These are phyloP conservation scores for Mediolabrus comicus DNA, from an alignment of 108 stramenopile species.

Conservation along the genomic window DNA sequence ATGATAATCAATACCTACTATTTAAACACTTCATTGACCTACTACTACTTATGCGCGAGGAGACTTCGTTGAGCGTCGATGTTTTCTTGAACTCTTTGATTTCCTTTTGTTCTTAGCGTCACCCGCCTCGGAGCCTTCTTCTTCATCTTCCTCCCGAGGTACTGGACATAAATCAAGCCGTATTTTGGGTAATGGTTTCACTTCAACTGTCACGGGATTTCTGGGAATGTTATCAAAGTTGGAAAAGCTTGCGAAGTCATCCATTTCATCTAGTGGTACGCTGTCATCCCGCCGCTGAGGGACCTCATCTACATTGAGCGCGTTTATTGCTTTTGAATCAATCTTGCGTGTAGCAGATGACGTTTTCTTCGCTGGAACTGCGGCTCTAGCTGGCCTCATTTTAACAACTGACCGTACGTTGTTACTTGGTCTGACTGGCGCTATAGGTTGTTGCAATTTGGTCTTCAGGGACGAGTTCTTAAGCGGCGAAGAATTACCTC, in stretches of 20 bases:
- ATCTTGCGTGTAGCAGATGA: constrained; percentile 26
- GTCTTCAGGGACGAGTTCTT: background rate
- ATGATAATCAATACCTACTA: too few relatives aligned
- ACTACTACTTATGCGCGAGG: background rate
- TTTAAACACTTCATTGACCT: too few relatives aligned
- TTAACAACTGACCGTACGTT: background rate
- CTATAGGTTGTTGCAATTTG: background rate
- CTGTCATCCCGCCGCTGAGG: constrained; percentile 1
- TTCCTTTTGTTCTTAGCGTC: constrained; percentile 38
- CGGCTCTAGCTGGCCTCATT: background rate
- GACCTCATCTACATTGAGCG: background rate
- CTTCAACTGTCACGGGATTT: constrained; percentile 77
- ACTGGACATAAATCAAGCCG: constrained; percentile 84
- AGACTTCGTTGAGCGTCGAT: constrained; percentile 18
- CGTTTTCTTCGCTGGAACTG: constrained; percentile 13
- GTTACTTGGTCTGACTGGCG: background rate
- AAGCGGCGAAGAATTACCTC: background rate
- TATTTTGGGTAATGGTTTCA: constrained; percentile 85
- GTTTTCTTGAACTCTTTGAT: constrained; percentile 36
- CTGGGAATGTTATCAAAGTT: constrained; percentile 14
- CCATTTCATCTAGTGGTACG: background rate
- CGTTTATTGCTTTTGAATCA: constrained; percentile 18
- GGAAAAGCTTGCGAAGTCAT: constrained; percentile 31
- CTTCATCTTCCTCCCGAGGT: constrained; percentile 87
- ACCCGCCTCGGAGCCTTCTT: constrained; percentile 35